These are phyloP conservation scores for Blastobotrys capitulatus DNA, from an alignment of 1,139 yeast species.

Conservation along the genomic window DNA sequence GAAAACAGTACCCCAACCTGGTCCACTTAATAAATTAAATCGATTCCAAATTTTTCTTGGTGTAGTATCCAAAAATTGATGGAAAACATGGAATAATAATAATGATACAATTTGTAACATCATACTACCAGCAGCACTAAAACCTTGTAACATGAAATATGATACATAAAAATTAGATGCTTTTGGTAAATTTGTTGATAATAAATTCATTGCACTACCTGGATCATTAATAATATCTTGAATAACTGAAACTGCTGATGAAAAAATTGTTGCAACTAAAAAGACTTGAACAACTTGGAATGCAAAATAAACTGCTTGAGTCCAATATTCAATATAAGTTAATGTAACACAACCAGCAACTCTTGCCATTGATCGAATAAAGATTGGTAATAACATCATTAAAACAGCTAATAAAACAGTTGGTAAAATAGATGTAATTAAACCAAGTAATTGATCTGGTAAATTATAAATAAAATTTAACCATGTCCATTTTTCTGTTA, in stretches of 20 bases:
- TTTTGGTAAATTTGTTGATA: slow-evolving; percentile 75
- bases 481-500: slow-evolving; percentile 65
- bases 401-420: slow-evolving; percentile 74
- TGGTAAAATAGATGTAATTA: slow-evolving; percentile 83
- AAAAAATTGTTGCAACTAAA: slow-evolving; percentile 72
- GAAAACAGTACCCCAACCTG: slow-evolving; percentile 85
- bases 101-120: slow-evolving; percentile 73
- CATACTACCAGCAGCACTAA: slow-evolving; percentile 73
- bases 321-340: slow-evolving; percentile 70
- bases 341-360: slow-evolving; percentile 64
- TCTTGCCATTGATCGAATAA: slow-evolving; percentile 69
- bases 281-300: slow-evolving; percentile 86
- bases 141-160: slow-evolving; percentile 70
- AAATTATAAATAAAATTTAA: slow-evolving; percentile 63
- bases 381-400: slow-evolving; percentile 79
- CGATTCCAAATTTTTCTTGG: slow-evolving; percentile 85
- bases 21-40: slow-evolving; percentile 53
- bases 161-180: slow-evolving; percentile 70
- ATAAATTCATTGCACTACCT: slow-evolving; percentile 55
- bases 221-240: slow-evolving; percentile 63
- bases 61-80: slow-evolving; percentile 66
- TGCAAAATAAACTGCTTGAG: slow-evolving; percentile 82
- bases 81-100: slow-evolving; percentile 63
- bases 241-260: slow-evolving; percentile 76
- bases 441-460: slow-evolving; percentile 65